A percentile compares a stretch with the other conserved stretches of the same genome.
Evolutionary conservation across 2,329 filamentous ascomycete genomes (phyloP).

Genomic region (Fusarium nisikadoi): DNA sequence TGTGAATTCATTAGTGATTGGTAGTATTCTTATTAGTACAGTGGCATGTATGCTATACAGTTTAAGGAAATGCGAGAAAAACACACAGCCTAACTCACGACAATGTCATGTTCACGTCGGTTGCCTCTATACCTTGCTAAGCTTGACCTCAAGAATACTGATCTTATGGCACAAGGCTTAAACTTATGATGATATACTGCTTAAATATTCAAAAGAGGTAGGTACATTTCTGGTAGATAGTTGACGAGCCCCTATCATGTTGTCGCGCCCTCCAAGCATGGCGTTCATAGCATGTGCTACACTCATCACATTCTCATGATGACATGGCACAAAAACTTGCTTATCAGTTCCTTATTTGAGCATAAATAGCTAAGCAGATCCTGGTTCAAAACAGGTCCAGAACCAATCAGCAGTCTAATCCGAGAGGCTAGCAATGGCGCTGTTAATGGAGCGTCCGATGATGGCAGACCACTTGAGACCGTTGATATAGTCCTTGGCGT

Average conservation of each 20-base stretch:
- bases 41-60: background rate
- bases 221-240: too few relatives aligned
- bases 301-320: background rate
- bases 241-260: background rate
- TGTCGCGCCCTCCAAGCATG: background rate
- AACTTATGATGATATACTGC: too few relatives aligned
- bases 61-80: background rate
- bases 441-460: constrained; percentile 62
- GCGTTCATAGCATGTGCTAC: background rate
- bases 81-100: background rate
- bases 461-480: constrained; percentile 69
- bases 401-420: background rate
- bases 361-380: background rate
- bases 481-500: constrained; percentile 66
- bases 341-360: background rate
- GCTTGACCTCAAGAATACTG: background rate
- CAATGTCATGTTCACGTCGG: background rate
- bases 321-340: background rate
- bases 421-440: constrained; percentile 55
- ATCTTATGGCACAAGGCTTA: too few relatives aligned
- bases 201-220: background rate
- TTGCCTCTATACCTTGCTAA: background rate
- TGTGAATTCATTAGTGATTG: background rate
- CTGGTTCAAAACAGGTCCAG: background rate
- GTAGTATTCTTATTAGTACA: background rate